Evolutionary conservation across 202 grass and related monocot genomes (phyloP), one percentile per base, ranked within the genome.

Genomic region (Panicum virgatum): DNA sequence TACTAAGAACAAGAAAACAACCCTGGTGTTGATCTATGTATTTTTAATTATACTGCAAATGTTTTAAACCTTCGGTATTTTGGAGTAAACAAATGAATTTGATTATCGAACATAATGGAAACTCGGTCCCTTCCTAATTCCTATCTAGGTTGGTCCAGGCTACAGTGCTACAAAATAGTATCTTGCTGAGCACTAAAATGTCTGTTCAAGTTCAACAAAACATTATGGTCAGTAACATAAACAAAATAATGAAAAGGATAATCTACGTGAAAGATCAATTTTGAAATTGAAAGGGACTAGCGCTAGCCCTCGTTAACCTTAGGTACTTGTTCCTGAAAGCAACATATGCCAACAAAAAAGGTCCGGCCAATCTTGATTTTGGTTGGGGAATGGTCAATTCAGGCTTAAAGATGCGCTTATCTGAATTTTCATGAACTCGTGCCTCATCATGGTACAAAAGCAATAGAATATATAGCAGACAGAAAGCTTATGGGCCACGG

Each of bases 291-390:
- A 58, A 65, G 4, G 19, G 23, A 52, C 44, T 7, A 36, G 1
- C 3, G 45, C 19, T 64, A 36, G 19, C 18, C 37, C 13, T 14
- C 5, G 9, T 25, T 44, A 61, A 18, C 45, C 16, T 73, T 62
- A 29, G 37, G 74, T 66, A 64, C 58, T 78, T 66, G 8, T 85
- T 42, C 46, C 10, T 58, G 72, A 72, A 72, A 82, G 80, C 30
- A 39, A 69, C 77, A 59, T 32, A 10, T 77, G 69, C 51, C 25
- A 69, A 57, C 16, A 25, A 51, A 60, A n/a, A 81, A 81, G 20
- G 68, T 74, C 37, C 64, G 56, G 22, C 57, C 39, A 51, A 46
- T 72, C 56, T 81, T 19, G 44, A 71, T 42, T 72, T 78, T 45
- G 44, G 51, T 7, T 59, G 9, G 60, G 9, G 69, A 54, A 5